These are phyloP conservation scores for Polyporus arcularius DNA, from an alignment of 768 basidiomycete genomes.

Conservation along the genomic window DNA sequence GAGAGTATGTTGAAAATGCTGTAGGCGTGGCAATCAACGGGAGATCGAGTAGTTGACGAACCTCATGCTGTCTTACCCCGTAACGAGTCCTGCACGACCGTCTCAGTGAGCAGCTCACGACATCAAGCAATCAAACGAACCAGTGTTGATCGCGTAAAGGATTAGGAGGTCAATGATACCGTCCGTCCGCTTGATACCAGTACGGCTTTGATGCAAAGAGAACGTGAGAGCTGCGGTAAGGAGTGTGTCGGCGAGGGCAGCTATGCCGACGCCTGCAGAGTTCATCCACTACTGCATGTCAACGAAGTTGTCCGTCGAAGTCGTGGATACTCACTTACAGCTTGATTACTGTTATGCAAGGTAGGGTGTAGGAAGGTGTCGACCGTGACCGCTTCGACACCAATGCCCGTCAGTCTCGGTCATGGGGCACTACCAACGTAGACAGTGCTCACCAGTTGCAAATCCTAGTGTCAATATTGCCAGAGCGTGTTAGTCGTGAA, in stretches of 20 bases:
- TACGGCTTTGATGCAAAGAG: slow-evolving; percentile 9
- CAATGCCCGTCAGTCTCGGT: neutral
- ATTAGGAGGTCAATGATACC: slow-evolving; percentile 11
- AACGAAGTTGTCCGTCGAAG: neutral
- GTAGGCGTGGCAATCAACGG: neutral
- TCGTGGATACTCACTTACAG: neutral
- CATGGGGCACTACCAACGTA: neutral
- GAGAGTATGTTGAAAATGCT: neutral
- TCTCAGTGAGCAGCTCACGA: neutral
- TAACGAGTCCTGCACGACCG: neutral
- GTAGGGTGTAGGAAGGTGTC: slow-evolving; percentile 1
- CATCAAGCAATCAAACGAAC: neutral
- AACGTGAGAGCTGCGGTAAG: slow-evolving; percentile 12
- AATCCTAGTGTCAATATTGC: neutral
- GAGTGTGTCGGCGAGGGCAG: slow-evolving; percentile 8
- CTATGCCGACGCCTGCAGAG: slow-evolving; percentile 10
- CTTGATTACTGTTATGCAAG: slow-evolving; percentile 2
- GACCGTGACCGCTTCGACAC: neutral
- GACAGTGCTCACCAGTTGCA: neutral
- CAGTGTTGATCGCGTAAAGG: slow-evolving; percentile 14
- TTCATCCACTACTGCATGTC: slow-evolving; percentile 9
- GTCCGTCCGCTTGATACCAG: slow-evolving; percentile 14
- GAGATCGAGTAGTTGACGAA: neutral
- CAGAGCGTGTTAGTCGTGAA: neutral
- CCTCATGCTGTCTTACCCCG: neutral